Percentiles rank a stretch among this genome's conserved stretches.
phyloP scores from a whole-genome alignment of 1,284 basidiomycete genomes.

The Coniophora puteana region DNA sequence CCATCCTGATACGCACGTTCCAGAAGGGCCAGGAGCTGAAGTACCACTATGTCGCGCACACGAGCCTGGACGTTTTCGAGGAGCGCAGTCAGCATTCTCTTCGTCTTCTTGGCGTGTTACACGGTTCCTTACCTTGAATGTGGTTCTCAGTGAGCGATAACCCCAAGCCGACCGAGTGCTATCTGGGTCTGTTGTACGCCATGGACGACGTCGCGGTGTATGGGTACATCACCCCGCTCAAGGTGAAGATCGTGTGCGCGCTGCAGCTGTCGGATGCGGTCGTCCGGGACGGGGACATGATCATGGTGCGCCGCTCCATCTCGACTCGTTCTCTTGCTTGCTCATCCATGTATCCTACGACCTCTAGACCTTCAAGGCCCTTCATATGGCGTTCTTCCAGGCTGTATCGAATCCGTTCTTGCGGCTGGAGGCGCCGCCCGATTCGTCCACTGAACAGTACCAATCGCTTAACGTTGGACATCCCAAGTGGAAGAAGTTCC shows the following conservation, averaged over 20 bases:
- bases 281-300: constrained; percentile 71
- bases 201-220: constrained; percentile 84
- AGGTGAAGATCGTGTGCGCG: constrained; percentile 76
- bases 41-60: constrained; percentile 81
- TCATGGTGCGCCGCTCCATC: constrained; percentile 43
- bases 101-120: neutral
- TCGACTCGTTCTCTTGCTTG: neutral
- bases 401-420: constrained; percentile 79
- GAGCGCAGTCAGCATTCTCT: constrained; percentile 45
- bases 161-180: constrained; percentile 65
- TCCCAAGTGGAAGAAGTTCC: constrained; percentile 66
- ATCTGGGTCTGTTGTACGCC: constrained; percentile 72
- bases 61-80: constrained; percentile 73
- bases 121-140: constrained; percentile 8
- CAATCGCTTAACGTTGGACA: constrained; percentile 56
- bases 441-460: constrained; percentile 46
- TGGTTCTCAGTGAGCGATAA: constrained; percentile 39
- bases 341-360: constrained; percentile 2
- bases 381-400: constrained; percentile 78
- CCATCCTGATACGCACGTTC: constrained; percentile 72
- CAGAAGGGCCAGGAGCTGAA: constrained; percentile 69
- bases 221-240: constrained; percentile 78
- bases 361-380: constrained; percentile 71
- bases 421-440: constrained; percentile 48
- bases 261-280: constrained; percentile 73